Evolutionary conservation across 345 rosid species (phyloP).

Genomic region (Brassica nigra): DNA sequence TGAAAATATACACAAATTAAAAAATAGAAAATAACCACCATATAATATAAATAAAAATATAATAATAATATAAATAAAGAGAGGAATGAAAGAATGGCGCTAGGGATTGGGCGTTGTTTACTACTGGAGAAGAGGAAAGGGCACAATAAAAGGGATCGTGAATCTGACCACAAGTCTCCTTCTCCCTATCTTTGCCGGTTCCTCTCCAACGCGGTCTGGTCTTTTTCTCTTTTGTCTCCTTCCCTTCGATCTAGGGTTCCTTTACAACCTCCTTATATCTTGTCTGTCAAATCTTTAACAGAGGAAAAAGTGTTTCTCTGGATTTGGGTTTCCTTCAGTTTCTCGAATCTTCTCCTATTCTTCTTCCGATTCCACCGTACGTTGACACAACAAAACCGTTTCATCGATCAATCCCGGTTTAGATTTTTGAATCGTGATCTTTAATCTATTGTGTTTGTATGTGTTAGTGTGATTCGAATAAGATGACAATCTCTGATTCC

Average conservation of each 20-base stretch:
- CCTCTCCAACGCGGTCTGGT: slow-evolving; percentile 20
- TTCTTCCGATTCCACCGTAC: slow-evolving; percentile 30
- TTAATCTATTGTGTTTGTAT: background rate
- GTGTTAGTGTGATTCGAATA: background rate
- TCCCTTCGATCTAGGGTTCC: slow-evolving; percentile 43
- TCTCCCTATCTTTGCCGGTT: slow-evolving; percentile 18
- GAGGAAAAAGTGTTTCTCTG: slow-evolving; percentile 29
- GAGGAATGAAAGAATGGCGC: slow-evolving; percentile 21
- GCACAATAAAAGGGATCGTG: slow-evolving; percentile 42
- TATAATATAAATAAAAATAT: background rate
- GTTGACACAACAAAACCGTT: background rate
- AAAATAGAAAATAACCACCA: background rate
- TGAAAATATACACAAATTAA: background rate
- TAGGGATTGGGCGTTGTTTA: slow-evolving; percentile 32
- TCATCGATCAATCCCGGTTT: background rate
- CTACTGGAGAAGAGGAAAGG: slow-evolving; percentile 21
- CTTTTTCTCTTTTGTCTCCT: background rate
- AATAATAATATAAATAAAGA: background rate
- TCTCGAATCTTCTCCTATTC: slow-evolving; percentile 19
- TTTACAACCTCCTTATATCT: background rate
- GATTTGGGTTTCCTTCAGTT: slow-evolving; percentile 21
- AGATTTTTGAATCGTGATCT: background rate
- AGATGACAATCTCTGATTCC: background rate
- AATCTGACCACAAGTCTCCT: slow-evolving; percentile 20
- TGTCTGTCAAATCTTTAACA: slow-evolving; percentile 4